These are phyloP conservation scores for Ophiostoma perfectum DNA, from an alignment of 2,329 filamentous ascomycete species.

Conservation along the genomic window DNA sequence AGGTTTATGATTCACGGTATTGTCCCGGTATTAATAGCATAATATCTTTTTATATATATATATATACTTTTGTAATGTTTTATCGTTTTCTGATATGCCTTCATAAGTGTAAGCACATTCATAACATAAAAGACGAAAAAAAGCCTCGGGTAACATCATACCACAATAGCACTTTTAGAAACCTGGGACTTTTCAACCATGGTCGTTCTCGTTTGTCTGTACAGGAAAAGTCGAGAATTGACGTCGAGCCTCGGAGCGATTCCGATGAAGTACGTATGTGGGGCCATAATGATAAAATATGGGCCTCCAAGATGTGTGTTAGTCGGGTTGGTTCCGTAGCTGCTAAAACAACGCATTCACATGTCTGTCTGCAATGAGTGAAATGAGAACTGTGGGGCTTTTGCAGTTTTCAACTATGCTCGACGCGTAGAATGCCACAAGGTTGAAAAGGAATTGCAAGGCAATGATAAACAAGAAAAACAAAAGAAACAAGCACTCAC, in stretches of 20 bases:
- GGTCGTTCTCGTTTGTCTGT: not conserved
- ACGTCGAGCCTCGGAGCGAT: not conserved
- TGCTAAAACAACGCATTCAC: not conserved
- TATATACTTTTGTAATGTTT: too few relatives aligned
- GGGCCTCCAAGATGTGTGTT: not conserved
- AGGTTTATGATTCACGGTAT: not conserved
- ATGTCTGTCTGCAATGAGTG: not conserved
- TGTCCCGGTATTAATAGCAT: not conserved
- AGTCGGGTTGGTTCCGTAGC: not conserved
- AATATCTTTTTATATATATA: too few relatives aligned
- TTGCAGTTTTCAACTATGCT: too few relatives aligned
- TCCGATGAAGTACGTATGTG: not conserved
- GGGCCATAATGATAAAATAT: not conserved
- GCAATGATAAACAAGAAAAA: too few relatives aligned
- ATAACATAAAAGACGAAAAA: too few relatives aligned
- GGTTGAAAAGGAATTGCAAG: too few relatives aligned
- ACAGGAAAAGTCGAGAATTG: not conserved
- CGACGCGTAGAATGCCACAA: too few relatives aligned
- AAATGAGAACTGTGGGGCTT: not conserved
- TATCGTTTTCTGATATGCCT: too few relatives aligned
- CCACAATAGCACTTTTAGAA: not conserved
- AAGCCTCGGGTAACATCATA: too few relatives aligned
- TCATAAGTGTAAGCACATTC: too few relatives aligned
- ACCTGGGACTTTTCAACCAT: not conserved
- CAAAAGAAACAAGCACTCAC: too few relatives aligned